These are phyloP conservation scores for Lactarius hengduanensis DNA, from an alignment of 768 basidiomycete genomes.

Conservation along the genomic window DNA sequence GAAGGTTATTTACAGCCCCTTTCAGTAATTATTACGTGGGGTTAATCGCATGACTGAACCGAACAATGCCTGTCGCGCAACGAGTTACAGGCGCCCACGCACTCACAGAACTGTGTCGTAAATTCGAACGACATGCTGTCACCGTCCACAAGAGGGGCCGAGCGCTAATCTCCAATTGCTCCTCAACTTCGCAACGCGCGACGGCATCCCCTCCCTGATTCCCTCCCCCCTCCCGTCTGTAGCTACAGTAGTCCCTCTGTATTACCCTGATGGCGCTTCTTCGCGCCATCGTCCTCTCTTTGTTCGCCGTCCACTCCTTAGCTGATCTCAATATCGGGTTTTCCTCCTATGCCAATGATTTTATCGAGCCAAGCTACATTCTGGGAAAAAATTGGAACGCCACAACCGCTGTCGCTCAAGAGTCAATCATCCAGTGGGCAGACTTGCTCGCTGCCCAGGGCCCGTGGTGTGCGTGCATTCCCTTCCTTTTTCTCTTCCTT, in stretches of 20 bases:
- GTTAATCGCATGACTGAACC: not conserved
- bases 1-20: not conserved
- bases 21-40: not conserved
- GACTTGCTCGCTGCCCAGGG: slow-evolving; percentile 25
- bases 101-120: not conserved
- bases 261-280: slow-evolving; percentile 22
- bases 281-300: slow-evolving; percentile 10
- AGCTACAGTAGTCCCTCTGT: slow-evolving; percentile 6
- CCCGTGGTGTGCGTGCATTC: slow-evolving; percentile 26
- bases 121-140: slow-evolving; percentile 31
- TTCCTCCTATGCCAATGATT: slow-evolving; percentile 23
- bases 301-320: slow-evolving; percentile 15
- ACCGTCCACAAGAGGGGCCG: slow-evolving; percentile 31
- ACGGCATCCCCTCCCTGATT: not conserved
- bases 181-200: slow-evolving; percentile 4
- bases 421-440: slow-evolving; percentile 28
- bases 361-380: slow-evolving; percentile 26
- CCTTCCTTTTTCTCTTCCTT: slow-evolving; percentile 28
- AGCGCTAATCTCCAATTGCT: slow-evolving; percentile 30
- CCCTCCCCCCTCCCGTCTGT: not conserved
- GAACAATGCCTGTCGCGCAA: not conserved
- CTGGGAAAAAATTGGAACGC: slow-evolving; percentile 17
- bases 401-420: slow-evolving; percentile 23
- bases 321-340: slow-evolving; percentile 17
- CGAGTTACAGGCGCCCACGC: not conserved